Evolutionary conservation across 371 early-diverging fungal genomes (phyloP).

Genomic region (Apophysomyces ossiformis): DNA sequence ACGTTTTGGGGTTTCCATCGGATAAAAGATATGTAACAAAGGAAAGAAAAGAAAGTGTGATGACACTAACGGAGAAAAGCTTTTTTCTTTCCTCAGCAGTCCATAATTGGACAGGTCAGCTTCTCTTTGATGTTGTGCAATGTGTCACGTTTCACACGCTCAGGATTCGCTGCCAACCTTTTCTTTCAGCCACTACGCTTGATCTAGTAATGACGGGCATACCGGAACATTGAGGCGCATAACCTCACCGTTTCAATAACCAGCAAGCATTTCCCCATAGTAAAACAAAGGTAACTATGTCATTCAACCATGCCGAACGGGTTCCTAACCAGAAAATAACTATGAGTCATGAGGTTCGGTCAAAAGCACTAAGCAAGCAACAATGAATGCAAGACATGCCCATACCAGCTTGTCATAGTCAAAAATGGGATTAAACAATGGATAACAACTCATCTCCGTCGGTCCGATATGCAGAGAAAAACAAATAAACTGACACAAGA

Average conservation of each 20-base stretch:
- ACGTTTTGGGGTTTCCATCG: slow-evolving; percentile 17
- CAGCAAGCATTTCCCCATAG: no score
- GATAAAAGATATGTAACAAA: neutral
- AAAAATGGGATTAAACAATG: neutral
- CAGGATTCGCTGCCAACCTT: no score
- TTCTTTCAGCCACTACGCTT: no score
- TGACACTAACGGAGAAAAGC: neutral
- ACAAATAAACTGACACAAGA: no score
- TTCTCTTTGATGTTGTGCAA: neutral
- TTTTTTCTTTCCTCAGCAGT: neutral
- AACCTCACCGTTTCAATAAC: no score
- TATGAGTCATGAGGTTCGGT: no score
- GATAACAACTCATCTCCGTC: neutral
- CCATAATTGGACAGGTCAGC: neutral
- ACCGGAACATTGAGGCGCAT: no score
- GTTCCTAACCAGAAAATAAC: no score
- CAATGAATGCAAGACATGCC: neutral
- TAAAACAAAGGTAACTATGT: no score
- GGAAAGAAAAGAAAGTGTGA: slow-evolving; percentile 5
- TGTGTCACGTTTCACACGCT: slow-evolving; percentile 4
- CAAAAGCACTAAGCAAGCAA: no score
- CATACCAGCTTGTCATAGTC: neutral
- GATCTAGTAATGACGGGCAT: no score
- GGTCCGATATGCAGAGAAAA: no score
- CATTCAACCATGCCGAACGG: neutral